Percentiles rank a stretch among this genome's conserved stretches.
These are phyloP conservation scores for Globisporangium apiculatum DNA, from an alignment of 352 stramenopile genomes.

Conservation along the genomic window DNA sequence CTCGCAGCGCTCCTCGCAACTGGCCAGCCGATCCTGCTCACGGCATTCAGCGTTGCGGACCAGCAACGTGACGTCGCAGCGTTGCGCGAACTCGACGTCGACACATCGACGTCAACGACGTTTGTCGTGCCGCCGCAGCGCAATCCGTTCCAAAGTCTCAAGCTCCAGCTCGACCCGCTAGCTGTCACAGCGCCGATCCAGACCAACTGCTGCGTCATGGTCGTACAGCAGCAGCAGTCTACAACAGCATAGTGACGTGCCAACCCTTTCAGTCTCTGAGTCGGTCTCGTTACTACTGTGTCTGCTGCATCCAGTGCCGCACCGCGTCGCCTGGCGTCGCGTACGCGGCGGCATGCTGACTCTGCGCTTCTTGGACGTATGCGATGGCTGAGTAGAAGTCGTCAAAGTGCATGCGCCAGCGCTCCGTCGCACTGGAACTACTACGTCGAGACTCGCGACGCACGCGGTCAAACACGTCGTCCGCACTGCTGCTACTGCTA, in stretches of 20 bases:
- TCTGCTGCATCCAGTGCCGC: slow-evolving; percentile 69
- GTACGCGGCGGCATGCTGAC: slow-evolving; percentile 22
- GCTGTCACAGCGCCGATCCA: slow-evolving; percentile 33
- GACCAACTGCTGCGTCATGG: slow-evolving; percentile 48
- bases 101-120: slow-evolving; percentile 15
- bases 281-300: slow-evolving; percentile 22
- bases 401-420: slow-evolving; percentile 43
- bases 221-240: slow-evolving; percentile 21
- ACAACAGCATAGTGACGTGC: not conserved
- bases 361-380: slow-evolving; percentile 35
- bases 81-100: slow-evolving; percentile 24
- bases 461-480: slow-evolving; percentile 40
- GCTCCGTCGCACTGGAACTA: not conserved
- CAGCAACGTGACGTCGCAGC: slow-evolving; percentile 47
- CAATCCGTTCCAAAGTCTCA: slow-evolving; percentile 61
- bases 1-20: slow-evolving; percentile 35
- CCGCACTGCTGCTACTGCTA: slow-evolving; percentile 10
- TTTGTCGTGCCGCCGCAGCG: slow-evolving; percentile 28
- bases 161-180: slow-evolving; percentile 41
- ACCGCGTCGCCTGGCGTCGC: slow-evolving; percentile 48
- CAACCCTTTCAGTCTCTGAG: no score
- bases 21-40: slow-evolving; percentile 44
- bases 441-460: slow-evolving; percentile 22
- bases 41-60: slow-evolving; percentile 56
- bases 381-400: slow-evolving; percentile 71